Evolutionary conservation across 129 eudicot genomes (phyloP), one percentile per base, ranked within the genome.

Genomic region (Flaveria robusta): DNA sequence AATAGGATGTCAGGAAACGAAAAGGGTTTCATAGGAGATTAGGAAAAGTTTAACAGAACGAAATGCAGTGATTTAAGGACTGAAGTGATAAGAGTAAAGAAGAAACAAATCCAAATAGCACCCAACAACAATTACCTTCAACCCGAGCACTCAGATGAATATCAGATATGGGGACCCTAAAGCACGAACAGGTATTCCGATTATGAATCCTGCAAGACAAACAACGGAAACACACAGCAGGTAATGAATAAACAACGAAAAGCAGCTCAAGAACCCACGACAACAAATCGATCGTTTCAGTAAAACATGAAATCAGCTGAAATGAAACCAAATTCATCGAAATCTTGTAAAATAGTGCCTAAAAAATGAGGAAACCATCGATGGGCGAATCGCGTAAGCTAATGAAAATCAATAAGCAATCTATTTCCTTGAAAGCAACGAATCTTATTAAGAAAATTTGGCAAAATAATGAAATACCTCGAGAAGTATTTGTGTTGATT

Each of bases 351-450:
- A 23, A 39, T 19, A 15, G 55, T 37, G 26, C 24, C 16, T 22
- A 22, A 37, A 73, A 20, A 7, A 42, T 8, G 37, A 31, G 39
- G 52, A 3, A 58, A 13, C 63, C 20, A 70, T 60, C 29, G 60
- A 77, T 52, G 56, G 56, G 72, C 34, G 66, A 71, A 79, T 72
- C 83, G 83, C 74, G 74, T 51, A 64, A 58, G 83, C 78, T 71
- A 71, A 79, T 72, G 47, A 41, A 74, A 41, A 46, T 74, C 50
- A 64, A 47, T 23, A 72, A 72, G 74, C 74, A 79, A 72, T 72
- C 74, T 65, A 79, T 79, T 43, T 10, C 50, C n/a, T 79, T 72
- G 24, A 79, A 79, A 45, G 83, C 83, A 72, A 79, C 74, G 83
- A 65, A 72, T 79, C 82, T 78, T 50, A 52, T 23, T 19, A 39